These are phyloP conservation scores for Fomitopsis schrenkii DNA, from an alignment of 1,284 basidiomycete genomes.

Conservation along the genomic window DNA sequence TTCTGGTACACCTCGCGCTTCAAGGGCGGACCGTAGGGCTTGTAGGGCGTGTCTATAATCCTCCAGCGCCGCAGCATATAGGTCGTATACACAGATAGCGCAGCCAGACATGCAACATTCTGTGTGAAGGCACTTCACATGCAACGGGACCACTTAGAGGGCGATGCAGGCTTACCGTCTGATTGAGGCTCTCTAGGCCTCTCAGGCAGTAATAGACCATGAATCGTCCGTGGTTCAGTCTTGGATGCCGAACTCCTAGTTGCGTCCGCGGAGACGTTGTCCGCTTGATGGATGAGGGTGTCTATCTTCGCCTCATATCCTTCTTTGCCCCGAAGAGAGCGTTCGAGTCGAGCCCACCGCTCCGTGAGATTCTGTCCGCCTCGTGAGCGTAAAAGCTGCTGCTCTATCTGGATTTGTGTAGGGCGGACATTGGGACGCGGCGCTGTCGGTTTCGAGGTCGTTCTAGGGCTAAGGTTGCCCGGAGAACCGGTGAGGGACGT, in stretches of 20 bases:
- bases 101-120: constrained; percentile 94
- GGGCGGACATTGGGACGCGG: background rate
- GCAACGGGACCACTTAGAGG: background rate
- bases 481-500: constrained; percentile 4
- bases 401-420: constrained; percentile 4
- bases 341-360: constrained; percentile 53
- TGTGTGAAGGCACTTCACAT: constrained; percentile 23
- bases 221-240: constrained; percentile 32
- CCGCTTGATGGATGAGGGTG: constrained; percentile 8
- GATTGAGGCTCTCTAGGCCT: constrained; percentile 55
- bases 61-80: constrained; percentile 77
- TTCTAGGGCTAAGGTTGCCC: background rate
- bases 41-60: constrained; percentile 57
- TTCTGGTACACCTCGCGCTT: constrained; percentile 45
- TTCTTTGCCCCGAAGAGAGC: constrained; percentile 44
- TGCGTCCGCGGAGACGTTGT: constrained; percentile 1
- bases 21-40: constrained; percentile 48
- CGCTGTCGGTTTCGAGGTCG: background rate
- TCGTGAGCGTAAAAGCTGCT: constrained; percentile 18
- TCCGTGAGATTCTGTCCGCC: constrained; percentile 47
- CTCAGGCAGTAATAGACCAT: constrained; percentile 56
- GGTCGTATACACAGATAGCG: constrained; percentile 83
- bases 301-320: constrained; percentile 23
- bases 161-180: constrained; percentile 46
- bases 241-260: background rate